Conservation (phyloP, 176 grass and related monocot genomes). For the Pharus latifolius region DNA sequence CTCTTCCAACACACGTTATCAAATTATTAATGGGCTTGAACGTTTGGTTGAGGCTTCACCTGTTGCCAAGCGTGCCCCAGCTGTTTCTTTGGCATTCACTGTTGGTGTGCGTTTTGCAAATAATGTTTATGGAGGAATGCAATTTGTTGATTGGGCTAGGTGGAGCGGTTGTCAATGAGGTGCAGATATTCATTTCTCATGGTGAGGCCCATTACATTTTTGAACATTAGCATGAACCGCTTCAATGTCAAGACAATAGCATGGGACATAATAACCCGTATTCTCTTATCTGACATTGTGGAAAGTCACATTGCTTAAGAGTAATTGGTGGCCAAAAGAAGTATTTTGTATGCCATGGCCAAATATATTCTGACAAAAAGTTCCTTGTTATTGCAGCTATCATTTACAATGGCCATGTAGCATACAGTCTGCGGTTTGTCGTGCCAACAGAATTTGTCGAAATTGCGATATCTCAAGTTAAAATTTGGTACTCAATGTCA, state of each 20-base stretch:
- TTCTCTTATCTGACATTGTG: background rate
- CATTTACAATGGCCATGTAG: background rate
- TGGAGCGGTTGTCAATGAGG: conserved; percentile 70
- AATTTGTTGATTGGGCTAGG: conserved; percentile 92
- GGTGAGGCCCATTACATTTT: background rate
- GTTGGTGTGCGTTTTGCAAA: conserved; percentile 80
- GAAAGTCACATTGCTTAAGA: background rate
- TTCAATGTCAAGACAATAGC: background rate
- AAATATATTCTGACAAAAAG: background rate
- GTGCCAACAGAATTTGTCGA: conserved; percentile 15
- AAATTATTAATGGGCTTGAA: conserved; percentile 88
- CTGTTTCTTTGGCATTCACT: conserved; percentile 79
- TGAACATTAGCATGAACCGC: background rate
- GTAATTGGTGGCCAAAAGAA: background rate
- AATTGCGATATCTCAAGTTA: background rate
- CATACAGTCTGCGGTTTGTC: background rate
- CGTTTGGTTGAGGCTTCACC: conserved; percentile 73
- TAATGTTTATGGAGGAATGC: conserved; percentile 95
- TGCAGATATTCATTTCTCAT: background rate
- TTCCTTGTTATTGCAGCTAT: conserved; percentile 17
- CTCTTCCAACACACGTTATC: conserved; percentile 89
- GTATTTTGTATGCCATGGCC: background rate
- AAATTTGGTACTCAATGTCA: background rate
- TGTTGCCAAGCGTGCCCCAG: conserved; percentile 55
- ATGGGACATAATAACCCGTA: background rate